phyloP scores from a whole-genome alignment of 352 stramenopile species.

The Phytophthora sp. region DNA sequence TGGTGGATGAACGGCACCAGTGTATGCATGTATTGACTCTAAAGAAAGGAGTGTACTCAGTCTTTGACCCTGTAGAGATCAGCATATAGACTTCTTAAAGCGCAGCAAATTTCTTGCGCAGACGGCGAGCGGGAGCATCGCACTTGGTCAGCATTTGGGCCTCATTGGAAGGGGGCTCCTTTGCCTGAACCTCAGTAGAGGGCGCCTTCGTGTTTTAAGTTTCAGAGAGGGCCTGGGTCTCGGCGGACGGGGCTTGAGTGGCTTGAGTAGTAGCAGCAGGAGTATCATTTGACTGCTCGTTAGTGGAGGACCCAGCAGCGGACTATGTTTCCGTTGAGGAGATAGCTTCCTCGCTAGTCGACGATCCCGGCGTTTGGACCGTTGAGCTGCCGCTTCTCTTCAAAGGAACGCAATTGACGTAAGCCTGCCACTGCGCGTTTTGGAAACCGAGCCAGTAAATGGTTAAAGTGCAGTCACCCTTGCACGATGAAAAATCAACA shows the following conservation, averaged over 20 bases:
- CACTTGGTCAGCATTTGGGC: constrained; percentile 3
- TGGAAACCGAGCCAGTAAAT: constrained; percentile 63
- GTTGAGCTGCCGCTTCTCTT: constrained; percentile 12
- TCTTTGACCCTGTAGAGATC: too few species aligned
- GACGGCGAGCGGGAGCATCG: constrained; percentile 16
- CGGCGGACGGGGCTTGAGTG: not conserved
- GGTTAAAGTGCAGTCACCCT: constrained; percentile 39
- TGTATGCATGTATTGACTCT: too few species aligned
- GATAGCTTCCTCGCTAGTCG: not conserved
- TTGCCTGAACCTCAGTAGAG: not conserved
- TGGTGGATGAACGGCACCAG: too few species aligned
- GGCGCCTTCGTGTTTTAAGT: too few species aligned
- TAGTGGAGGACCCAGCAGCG: not conserved
- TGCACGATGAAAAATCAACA: constrained; percentile 48
- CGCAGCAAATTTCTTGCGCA: too few species aligned
- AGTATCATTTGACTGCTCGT: not conserved
- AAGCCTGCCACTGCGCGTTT: constrained; percentile 45
- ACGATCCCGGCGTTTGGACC: not conserved
- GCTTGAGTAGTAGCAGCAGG: not conserved
- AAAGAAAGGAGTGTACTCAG: too few species aligned
- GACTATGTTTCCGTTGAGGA: not conserved
- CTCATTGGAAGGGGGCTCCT: not conserved
- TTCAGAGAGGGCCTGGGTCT: too few species aligned
- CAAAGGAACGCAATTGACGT: constrained; percentile 37
- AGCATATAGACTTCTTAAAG: too few species aligned